Evolutionary conservation across 1,139 yeast genomes (phyloP), one percentile per base, ranked within the genome.

Genomic region (Pichia sp.): DNA sequence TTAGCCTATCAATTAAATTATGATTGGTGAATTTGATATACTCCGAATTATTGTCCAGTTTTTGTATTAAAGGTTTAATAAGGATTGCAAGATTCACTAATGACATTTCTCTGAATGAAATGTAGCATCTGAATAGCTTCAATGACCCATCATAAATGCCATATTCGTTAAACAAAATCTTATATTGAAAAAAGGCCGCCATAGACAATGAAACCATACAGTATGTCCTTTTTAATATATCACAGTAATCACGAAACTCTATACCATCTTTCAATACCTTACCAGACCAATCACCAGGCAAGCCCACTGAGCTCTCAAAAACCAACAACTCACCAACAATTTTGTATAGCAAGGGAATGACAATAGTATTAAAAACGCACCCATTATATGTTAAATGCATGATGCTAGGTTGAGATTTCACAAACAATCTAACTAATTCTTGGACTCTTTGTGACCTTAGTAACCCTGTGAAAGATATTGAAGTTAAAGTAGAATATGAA

Each of bases 321-420:
- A 57, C 55, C 43, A 62, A 39, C 41, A 60, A 41, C 40, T 63
- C 64, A 10, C 67, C 66, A 18, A 62, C 56, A 31, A 51, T 49
- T 40, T 56, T 58, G 42, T 60, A 58, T 7, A 62, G 46, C 32
- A 49, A 40, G 0, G 66, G 66, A 5, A 57, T 50, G 6, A 64
- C 53, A 26, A 57, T 40, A 8, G 55, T 53, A 39, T 63, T 64
- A 35, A 60, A 51, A 4, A 62, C 48, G 11, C 59, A 55, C 8
- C 61, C 62, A 43, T 53, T 55, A 39, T 50, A 61, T 11, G 58
- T 53, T 6, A 63, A 48, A 34, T 52, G 54, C 45, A 60, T 45
- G 41, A 61, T 38, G 26, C 47, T 47, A 1, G 53, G 46, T 9
- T 56, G 53, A 7, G 55, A 46, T 40, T 53, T 57, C 5, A 55